These are phyloP conservation scores for Cyclotella distinguenda DNA, from an alignment of 108 stramenopile species.

Conservation along the genomic window DNA sequence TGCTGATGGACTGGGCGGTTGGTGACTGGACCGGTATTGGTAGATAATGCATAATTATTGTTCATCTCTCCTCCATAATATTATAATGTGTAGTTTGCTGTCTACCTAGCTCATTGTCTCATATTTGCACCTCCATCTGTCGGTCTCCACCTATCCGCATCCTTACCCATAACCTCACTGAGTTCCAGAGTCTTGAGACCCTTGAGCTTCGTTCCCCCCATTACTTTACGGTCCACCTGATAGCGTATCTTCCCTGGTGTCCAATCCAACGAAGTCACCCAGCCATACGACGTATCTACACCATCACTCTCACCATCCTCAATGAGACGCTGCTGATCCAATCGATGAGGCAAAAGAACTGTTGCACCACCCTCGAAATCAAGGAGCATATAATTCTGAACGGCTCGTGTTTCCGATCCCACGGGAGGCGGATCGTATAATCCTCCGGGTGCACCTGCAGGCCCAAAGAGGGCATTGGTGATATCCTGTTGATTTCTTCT, in stretches of 20 bases:
- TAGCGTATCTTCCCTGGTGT: conserved; percentile 76
- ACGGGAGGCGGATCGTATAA: conserved; percentile 88
- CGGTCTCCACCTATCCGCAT: conserved; percentile 81
- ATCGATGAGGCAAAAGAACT: conserved; percentile 64
- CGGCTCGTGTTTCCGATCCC: conserved; percentile 62
- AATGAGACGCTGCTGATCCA: conserved; percentile 61
- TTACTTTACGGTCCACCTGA: conserved; percentile 83
- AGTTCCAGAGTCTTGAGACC: conserved; percentile 81
- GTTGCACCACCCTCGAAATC: conserved; percentile 86
- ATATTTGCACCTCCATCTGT: conserved; percentile 74
- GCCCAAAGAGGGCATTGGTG: conserved; percentile 62
- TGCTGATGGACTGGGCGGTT: too few species aligned
- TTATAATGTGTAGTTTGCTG: too few species aligned
- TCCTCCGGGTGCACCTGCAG: conserved; percentile 77
- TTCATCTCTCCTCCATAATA: too few species aligned
- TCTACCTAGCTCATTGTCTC: conserved; percentile 68
- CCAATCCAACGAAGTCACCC: conserved; percentile 88
- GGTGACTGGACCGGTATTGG: too few species aligned
- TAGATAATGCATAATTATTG: too few species aligned
- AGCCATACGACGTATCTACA: conserved; percentile 43
- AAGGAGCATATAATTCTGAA: conserved; percentile 66
- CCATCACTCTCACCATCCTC: conserved; percentile 15
- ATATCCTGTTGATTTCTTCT: conserved; percentile 37
- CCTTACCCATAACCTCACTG: conserved; percentile 73
- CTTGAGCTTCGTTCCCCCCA: conserved; percentile 59